Evolutionary conservation across 805 yeast genomes (phyloP), one percentile per base, ranked within the genome.

Genomic region (Vanderwaltozyma yarrowii): DNA sequence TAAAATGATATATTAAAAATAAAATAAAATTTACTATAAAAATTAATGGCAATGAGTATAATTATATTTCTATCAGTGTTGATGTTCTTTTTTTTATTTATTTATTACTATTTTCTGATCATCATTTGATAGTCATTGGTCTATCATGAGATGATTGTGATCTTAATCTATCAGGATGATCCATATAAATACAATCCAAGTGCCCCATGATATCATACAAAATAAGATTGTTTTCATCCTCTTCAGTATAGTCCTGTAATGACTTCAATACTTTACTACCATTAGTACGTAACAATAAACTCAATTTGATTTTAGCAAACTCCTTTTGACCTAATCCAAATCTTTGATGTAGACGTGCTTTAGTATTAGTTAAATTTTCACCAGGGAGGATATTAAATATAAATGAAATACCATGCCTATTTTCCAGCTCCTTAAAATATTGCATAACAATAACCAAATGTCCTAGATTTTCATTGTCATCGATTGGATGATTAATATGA

Each of bases 401-500:
- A 54, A 88, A 88, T 4, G 96, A 94, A 35, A 80, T 67, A n/a
- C 95, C 88, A 58, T 88, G 97, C 17, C 72, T 66, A 30, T 69
- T 62, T 32, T 66, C 70, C 19, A 79, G 67, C 30, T 78, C 82
- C 48, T 80, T 83, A 57, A 78, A 73, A 61, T 80, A 88, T 54
- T 87, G 96, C 46, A 76, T 68, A 2, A 80, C 94, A 3, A 82
- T 72, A 2, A 83, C 70, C 30, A 81, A 51, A 47, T 66, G 69
- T 2, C 67, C 56, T 31, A 16, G 10, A n/a, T 6, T 29, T 21
- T 21, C 23, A 36, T 29, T 30, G 2, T 17, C 23, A 23, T 21
- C 32, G 14, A 24, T 31, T 16, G 10, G 25, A 7, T 13, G 14
- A n/a, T 15, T 33, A 17, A 24, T 32, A 17, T 42, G 20, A 21